These are phyloP conservation scores for Piloderma croceum DNA, from an alignment of 768 basidiomycete genomes.

Conservation along the genomic window DNA sequence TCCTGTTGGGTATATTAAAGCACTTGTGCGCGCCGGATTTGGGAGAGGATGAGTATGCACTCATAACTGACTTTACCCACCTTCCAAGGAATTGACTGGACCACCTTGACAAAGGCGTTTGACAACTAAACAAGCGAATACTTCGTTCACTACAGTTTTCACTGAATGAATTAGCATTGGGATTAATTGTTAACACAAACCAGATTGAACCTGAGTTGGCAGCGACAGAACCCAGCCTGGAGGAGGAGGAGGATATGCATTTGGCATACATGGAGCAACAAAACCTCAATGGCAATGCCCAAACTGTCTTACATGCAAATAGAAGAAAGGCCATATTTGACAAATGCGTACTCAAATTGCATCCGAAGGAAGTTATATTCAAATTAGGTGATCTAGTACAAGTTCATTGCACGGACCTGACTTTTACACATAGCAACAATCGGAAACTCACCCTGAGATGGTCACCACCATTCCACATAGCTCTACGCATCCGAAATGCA, in stretches of 20 bases:
- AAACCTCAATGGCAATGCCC: conserved; percentile 22
- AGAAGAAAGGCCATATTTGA: conserved; percentile 26
- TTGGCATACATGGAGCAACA: conserved; percentile 29
- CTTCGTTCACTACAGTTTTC: no score
- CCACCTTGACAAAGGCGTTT: conserved; percentile 15
- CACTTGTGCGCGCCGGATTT: conserved; percentile 17
- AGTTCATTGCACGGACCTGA: conserved; percentile 22
- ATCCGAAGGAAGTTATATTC: conserved; percentile 20
- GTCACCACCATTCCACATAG: conserved; percentile 22
- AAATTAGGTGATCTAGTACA: conserved; percentile 25
- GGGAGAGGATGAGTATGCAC: conserved; percentile 11
- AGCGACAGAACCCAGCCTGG: not conserved
- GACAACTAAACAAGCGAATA: conserved; percentile 16
- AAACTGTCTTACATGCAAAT: conserved; percentile 16
- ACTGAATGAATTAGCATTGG: conserved; percentile 30
- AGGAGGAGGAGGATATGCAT: conserved; percentile 8
- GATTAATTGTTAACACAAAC: conserved; percentile 24
- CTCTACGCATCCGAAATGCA: conserved; percentile 11
- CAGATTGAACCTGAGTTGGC: conserved; percentile 15
- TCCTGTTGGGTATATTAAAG: conserved; percentile 15
- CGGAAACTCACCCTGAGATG: conserved; percentile 28
- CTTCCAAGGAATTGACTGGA: conserved; percentile 19
- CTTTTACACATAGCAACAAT: conserved; percentile 21
- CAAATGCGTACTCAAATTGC: conserved; percentile 8
- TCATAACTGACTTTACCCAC: conserved; percentile 7